Conservation (phyloP, 176 grass and related monocot genomes). For the Aegilops longissima region DNA sequence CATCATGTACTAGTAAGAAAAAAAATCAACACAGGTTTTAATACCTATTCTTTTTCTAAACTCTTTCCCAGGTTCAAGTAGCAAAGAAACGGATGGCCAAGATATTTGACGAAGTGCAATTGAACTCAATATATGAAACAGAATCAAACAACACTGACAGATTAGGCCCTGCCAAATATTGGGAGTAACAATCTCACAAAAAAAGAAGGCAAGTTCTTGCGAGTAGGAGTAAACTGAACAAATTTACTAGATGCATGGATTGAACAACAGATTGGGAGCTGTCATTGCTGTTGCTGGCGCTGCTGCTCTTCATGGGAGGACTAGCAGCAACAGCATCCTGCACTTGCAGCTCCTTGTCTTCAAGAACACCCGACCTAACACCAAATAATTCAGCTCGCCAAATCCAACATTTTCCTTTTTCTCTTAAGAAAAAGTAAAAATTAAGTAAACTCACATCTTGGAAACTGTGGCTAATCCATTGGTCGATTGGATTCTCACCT, state of each 20-base stretch:
- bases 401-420: background rate
- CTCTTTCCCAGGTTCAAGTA: background rate
- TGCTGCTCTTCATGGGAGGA: background rate
- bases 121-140: constrained; percentile 9
- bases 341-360: constrained; percentile 34
- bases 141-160: constrained; percentile 20
- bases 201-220: background rate
- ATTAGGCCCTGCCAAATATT: background rate
- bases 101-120: constrained; percentile 15
- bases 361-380: constrained; percentile 18
- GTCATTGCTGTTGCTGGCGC: background rate
- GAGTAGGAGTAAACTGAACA: too few relatives aligned
- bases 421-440: background rate
- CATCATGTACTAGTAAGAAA: background rate
- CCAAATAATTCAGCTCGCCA: background rate
- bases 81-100: constrained; percentile 28
- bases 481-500: constrained; percentile 11
- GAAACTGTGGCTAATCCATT: background rate
- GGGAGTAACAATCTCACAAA: background rate
- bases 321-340: constrained; percentile 4
- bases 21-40: background rate
- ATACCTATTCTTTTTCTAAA: constrained; percentile 4
- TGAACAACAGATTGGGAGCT: constrained; percentile 4
- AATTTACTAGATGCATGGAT: background rate
- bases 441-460: background rate